A percentile compares a stretch with the other conserved stretches of the same genome.
Evolutionary conservation across 2,329 filamentous ascomycete species (phyloP).

Genomic region (Sphaerulina vaccinii): DNA sequence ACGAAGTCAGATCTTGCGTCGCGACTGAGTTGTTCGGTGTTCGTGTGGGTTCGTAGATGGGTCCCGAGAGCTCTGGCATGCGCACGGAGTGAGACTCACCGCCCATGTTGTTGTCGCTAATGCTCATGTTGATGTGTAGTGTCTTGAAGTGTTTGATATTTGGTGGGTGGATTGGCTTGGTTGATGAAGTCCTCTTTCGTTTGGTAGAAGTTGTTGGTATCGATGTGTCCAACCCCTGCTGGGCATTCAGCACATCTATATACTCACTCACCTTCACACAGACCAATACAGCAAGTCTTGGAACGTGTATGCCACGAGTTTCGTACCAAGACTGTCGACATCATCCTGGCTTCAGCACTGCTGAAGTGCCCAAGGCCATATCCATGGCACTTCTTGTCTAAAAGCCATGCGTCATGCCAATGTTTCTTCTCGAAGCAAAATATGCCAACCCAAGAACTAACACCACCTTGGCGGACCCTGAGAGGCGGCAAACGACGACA

Average conservation of each 20-base stretch:
- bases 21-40: background rate
- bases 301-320: slow-evolving; percentile 1
- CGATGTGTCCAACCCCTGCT: background rate
- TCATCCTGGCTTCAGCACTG: background rate
- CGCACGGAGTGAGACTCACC: background rate
- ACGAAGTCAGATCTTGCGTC: background rate
- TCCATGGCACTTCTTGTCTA: slow-evolving; percentile 8
- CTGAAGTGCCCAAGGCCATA: background rate
- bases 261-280: background rate
- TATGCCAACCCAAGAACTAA: slow-evolving; percentile 2
- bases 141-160: background rate
- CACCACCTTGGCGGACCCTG: slow-evolving; percentile 13
- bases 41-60: background rate
- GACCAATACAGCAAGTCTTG: slow-evolving; percentile 4
- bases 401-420: slow-evolving; percentile 8
- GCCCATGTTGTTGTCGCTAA: slow-evolving; percentile 5
- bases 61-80: slow-evolving; percentile 2
- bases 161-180: background rate
- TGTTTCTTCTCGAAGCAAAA: background rate
- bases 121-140: background rate
- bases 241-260: background rate
- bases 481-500: background rate
- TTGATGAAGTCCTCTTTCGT: background rate
- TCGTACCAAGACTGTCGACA: background rate
- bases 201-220: background rate